Conservation (phyloP, 2,329 filamentous ascomycete genomes). For the Onygenales sp. region DNA sequence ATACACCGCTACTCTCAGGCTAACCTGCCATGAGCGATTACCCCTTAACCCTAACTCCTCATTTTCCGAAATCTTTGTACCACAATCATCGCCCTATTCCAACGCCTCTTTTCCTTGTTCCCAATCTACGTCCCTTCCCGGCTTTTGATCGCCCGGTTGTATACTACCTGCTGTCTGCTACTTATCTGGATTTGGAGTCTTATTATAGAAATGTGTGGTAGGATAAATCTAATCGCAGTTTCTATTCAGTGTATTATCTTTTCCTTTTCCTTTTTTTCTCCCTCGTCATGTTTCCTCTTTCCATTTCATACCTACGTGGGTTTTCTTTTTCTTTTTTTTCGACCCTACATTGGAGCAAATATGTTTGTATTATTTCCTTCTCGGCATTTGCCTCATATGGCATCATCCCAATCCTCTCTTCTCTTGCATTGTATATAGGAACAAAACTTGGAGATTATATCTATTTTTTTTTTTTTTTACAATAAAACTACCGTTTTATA, state of each 20-base stretch:
- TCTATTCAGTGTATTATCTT: neutral
- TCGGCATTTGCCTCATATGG: too few relatives aligned
- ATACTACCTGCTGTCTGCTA: slow-evolving; percentile 10
- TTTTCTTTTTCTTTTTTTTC: neutral
- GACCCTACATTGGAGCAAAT: slow-evolving; percentile 1
- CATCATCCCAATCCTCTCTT: slow-evolving; percentile 6
- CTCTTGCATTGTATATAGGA: slow-evolving; percentile 8
- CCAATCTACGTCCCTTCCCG: neutral
- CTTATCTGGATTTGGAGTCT: slow-evolving; percentile 3
- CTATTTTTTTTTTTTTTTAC: neutral
- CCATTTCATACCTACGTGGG: too few relatives aligned
- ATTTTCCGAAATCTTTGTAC: neutral
- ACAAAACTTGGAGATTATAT: neutral
- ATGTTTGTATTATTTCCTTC: neutral
- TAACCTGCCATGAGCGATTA: neutral
- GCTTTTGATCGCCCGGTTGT: slow-evolving; percentile 7
- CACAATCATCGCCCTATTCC: slow-evolving; percentile 2
- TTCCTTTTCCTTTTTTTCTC: neutral
- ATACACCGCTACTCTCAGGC: neutral
- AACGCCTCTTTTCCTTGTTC: slow-evolving; percentile 4
- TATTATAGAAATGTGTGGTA: slow-evolving; percentile 1
- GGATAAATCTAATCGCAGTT: slow-evolving; percentile 3
- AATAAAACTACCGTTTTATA: neutral
- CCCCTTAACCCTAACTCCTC: neutral
- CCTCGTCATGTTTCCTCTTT: too few relatives aligned